Evolutionary conservation across 495 filamentous ascomycete species (phyloP).

Genomic region (Trichoderma reesei): DNA sequence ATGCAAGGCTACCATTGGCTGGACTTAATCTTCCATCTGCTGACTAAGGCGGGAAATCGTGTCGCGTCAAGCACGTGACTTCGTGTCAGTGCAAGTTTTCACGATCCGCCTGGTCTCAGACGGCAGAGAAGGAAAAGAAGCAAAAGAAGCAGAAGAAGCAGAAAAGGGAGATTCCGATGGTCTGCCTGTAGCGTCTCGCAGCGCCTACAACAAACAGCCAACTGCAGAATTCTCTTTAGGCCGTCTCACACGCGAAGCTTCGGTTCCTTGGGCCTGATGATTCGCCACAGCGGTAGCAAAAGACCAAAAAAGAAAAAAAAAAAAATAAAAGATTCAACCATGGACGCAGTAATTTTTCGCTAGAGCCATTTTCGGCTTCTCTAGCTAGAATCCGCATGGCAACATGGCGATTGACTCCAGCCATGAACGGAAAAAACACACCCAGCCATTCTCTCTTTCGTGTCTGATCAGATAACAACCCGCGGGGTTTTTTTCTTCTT

Average conservation of each 20-base stretch:
- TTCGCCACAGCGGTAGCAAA: not conserved
- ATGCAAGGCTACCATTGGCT: not conserved
- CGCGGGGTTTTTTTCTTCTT: not conserved
- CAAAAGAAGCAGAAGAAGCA: no score
- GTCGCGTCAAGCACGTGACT: constrained; percentile 10
- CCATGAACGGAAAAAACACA: not conserved
- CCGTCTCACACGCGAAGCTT: not conserved
- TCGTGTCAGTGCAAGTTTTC: constrained; percentile 9
- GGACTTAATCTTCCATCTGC: not conserved
- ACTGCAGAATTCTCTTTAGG: not conserved
- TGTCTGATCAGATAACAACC: no score
- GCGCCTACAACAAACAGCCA: not conserved
- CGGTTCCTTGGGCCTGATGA: not conserved
- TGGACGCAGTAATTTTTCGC: not conserved
- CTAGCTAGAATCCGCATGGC: not conserved
- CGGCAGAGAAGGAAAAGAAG: not conserved
- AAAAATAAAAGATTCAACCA: not conserved
- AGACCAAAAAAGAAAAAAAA: not conserved
- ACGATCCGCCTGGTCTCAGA: not conserved
- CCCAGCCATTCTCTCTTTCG: not conserved
- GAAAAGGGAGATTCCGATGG: no score
- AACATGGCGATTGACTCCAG: not conserved
- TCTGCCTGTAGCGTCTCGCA: not conserved
- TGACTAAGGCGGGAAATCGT: not conserved
- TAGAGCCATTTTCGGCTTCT: not conserved